Base-by-base conservation (phyloP, 2,329 filamentous ascomycete species). In the Penicillium italicum region DNA sequence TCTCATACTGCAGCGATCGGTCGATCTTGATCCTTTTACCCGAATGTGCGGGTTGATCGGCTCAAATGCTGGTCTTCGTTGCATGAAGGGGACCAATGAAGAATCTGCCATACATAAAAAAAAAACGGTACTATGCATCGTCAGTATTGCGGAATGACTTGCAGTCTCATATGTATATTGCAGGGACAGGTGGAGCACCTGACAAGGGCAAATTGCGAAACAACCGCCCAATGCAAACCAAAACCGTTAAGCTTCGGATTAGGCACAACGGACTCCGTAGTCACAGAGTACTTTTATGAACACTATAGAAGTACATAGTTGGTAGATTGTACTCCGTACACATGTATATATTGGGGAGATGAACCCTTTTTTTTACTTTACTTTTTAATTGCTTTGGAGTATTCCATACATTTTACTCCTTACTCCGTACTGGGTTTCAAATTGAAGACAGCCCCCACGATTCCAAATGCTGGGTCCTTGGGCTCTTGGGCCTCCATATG, bases 31-130 rank as follows among this genome's bases (percentile, higher is more conserved):
- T 48, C 52, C 43, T 51, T 45, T 47, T 48, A 57, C 55, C 57
- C 52, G 52, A 44, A 53, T 47, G 58, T 62, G 59, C 59, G 61
- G 57, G 57, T 59, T 62, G 62, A 65, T 65, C 62, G 44, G 40
- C 58, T 60, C 33, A 56, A 55, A 62, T 64, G 62, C 56, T 57
- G 61, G 57, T 54, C 56, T 28, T 59, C 53, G 41, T 57, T 64
- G 58, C 62, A 64, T 53, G 30, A 43, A 53, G 9, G 53, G 51
- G 50, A 20, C 58, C 61, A 58, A 61, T 62, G 46, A 55, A 30
- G 26, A n/a, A n/a, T 37, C 26, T 18, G 18, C 34, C 22, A 41
- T 10, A 43, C 34, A 37, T 31, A 44, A 24, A 54, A 28, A 63
- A 59, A 28, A 37, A n/a, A 55, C 42, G 37, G 42, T 40, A 33